Evolutionary conservation across 352 stramenopile genomes (phyloP).

Genomic region (Aphanomyces invadans): DNA sequence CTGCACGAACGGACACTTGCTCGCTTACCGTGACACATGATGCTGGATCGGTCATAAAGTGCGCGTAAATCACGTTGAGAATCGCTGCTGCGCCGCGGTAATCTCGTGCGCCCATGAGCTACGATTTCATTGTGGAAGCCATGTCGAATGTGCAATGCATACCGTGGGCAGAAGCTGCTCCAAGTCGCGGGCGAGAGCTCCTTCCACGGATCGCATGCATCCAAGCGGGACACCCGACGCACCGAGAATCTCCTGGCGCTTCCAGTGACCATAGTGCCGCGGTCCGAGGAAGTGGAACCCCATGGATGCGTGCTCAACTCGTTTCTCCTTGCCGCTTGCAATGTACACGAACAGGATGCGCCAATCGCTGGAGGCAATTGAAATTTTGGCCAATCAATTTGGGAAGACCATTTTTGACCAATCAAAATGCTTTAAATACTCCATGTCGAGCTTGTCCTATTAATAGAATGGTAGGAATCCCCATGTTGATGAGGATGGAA

Average conservation of each 20-base stretch:
- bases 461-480: not conserved
- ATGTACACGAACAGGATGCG: not conserved
- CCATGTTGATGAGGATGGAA: too few relatives aligned
- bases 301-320: too few relatives aligned
- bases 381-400: not conserved
- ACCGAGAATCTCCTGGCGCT: not conserved
- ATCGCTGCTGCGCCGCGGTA: slow-evolving; percentile 60
- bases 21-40: slow-evolving; percentile 60
- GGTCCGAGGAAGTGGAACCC: not conserved
- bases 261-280: not conserved
- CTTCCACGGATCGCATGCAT: not conserved
- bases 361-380: not conserved
- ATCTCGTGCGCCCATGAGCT: slow-evolving; percentile 64
- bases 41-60: slow-evolving; percentile 46
- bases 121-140: too few relatives aligned
- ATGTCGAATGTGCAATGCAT: too few relatives aligned
- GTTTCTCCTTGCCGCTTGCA: not conserved
- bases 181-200: not conserved
- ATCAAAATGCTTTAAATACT: not conserved
- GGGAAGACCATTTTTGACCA: not conserved
- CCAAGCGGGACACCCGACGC: not conserved
- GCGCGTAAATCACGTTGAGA: slow-evolving; percentile 56
- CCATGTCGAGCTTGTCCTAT: too few relatives aligned
- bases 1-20: not conserved
- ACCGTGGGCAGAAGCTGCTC: slow-evolving; percentile 18